Evolutionary conservation across 2,329 filamentous ascomycete genomes (phyloP), one percentile per base, ranked within the genome.

Genomic region (Ascochyta viciae-villosae): DNA sequence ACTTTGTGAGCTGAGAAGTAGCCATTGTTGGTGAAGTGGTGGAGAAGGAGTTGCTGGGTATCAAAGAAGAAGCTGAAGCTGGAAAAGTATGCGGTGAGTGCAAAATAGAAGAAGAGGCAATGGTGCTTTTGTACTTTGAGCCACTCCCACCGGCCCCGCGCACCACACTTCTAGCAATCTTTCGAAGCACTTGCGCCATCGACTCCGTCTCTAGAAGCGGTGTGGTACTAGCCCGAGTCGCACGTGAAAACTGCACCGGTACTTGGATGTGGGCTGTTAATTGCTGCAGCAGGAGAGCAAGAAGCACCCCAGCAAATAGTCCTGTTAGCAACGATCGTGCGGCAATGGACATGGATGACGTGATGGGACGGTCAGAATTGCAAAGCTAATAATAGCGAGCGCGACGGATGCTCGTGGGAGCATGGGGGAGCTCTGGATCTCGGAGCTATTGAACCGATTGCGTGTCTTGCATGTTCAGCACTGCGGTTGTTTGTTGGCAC

Each of bases 21-120:
- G 76, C 67, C 77, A 81, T 81, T 29, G 60, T 75, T 58, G 70
- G 45, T 40, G 67, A 50, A 29, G 64, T 61, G 35, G 65, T 60
- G 2, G 65, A 68, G 47, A 65, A 65, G 24, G 51, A 27, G 47
- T 42, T 57, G 47, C 22, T 50, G 35, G 51, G 19, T 45, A 44
- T 48, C 19, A 49, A 58, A 27, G 61, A 51, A 55, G 52, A 50
- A 29, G 53, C 41, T 34, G 60, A 48, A 44, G 54, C 38, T 27
- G 34, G 3, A 43, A 57, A 38, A 50, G 60, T 22, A 34, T 41
- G 29, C 35, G 37, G 44, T 31, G 54, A 46, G 23, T 37, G 49
- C 8, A 63, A 35, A 27, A 51, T n/a, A 27, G 58, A 55, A 19
- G 60, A 49, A 12, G 57, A 51, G 41, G 43, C 37, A 39, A 38